phyloP scores from a whole-genome alignment of 1,284 basidiomycete species.

The Melampsora larici-populina region DNA sequence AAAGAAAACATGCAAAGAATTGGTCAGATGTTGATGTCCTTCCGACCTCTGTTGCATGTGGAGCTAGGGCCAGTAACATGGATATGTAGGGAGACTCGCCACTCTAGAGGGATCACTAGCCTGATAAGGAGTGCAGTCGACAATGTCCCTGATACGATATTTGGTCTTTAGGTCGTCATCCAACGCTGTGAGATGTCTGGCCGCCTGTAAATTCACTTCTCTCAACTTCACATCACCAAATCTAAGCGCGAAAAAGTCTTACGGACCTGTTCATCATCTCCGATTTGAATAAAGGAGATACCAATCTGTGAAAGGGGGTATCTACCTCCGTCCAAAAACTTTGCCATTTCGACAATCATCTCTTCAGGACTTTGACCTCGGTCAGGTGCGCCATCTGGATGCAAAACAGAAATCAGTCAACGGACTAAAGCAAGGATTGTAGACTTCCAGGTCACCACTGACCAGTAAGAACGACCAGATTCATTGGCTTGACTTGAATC shows the following conservation, averaged over 20 bases:
- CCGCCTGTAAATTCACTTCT: not conserved
- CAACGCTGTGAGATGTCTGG: slow-evolving; percentile 33
- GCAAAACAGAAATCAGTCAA: not conserved
- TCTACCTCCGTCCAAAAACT: slow-evolving; percentile 16
- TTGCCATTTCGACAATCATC: slow-evolving; percentile 34
- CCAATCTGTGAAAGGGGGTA: slow-evolving; percentile 46
- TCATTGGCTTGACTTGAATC: slow-evolving; percentile 45
- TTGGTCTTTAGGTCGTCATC: slow-evolving; percentile 45
- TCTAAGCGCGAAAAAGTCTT: not conserved
- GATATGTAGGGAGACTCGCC: slow-evolving; percentile 25
- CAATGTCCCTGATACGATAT: slow-evolving; percentile 46
- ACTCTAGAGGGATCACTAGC: slow-evolving; percentile 43
- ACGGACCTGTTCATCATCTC: not conserved
- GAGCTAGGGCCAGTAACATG: not conserved
- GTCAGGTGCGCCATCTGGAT: slow-evolving; percentile 35
- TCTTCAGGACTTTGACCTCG: slow-evolving; percentile 37
- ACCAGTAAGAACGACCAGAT: slow-evolving; percentile 46
- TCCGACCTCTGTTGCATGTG: not conserved
- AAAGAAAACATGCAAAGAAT: not conserved
- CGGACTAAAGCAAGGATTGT: not conserved
- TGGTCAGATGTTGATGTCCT: not conserved
- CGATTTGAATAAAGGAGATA: slow-evolving; percentile 39
- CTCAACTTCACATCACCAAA: not conserved
- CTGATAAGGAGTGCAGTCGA: slow-evolving; percentile 47
- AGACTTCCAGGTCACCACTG: not conserved